phyloP scores from a whole-genome alignment of 305 asterid species.

The Fraxinus dipetala region DNA sequence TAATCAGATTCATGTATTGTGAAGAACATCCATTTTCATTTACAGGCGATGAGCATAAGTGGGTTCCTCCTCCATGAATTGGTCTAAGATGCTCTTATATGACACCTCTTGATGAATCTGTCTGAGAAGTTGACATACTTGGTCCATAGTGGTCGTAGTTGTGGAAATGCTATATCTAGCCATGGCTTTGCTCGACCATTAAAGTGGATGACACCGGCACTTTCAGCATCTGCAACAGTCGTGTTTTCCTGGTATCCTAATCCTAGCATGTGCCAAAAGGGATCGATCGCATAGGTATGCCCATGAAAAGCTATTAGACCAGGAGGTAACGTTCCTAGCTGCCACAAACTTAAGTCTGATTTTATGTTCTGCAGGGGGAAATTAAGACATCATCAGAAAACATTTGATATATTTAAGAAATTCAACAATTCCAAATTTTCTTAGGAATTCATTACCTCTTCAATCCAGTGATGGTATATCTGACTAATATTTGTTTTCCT shows the following conservation, averaged over 20 bases:
- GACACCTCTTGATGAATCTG: slow-evolving; percentile 74
- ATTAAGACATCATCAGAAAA: slow-evolving; percentile 18
- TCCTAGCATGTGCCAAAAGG: slow-evolving; percentile 97
- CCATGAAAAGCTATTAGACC: slow-evolving; percentile 90
- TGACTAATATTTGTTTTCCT: slow-evolving; percentile 75
- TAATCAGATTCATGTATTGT: slow-evolving; percentile 22
- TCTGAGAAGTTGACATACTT: slow-evolving; percentile 73
- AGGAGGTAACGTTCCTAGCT: slow-evolving; percentile 89
- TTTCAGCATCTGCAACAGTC: slow-evolving; percentile 57
- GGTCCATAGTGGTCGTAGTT: slow-evolving; percentile 73
- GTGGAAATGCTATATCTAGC: slow-evolving; percentile 94
- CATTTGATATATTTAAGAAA: neutral
- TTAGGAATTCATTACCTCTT: slow-evolving; percentile 49
- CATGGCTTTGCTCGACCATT: slow-evolving; percentile 99
- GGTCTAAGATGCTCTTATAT: slow-evolving; percentile 62
- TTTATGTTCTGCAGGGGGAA: slow-evolving; percentile 65
- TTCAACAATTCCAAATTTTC: neutral
- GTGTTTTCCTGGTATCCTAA: slow-evolving; percentile 91
- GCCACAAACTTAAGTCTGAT: slow-evolving; percentile 95
- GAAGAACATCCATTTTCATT: slow-evolving; percentile 42
- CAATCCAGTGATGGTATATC: slow-evolving; percentile 79
- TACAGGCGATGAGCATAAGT: slow-evolving; percentile 33
- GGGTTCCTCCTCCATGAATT: slow-evolving; percentile 14
- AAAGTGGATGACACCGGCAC: slow-evolving; percentile 83
- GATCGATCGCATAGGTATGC: slow-evolving; percentile 64